phyloP scores from a whole-genome alignment of 495 filamentous ascomycete genomes.

The Podospora australis region DNA sequence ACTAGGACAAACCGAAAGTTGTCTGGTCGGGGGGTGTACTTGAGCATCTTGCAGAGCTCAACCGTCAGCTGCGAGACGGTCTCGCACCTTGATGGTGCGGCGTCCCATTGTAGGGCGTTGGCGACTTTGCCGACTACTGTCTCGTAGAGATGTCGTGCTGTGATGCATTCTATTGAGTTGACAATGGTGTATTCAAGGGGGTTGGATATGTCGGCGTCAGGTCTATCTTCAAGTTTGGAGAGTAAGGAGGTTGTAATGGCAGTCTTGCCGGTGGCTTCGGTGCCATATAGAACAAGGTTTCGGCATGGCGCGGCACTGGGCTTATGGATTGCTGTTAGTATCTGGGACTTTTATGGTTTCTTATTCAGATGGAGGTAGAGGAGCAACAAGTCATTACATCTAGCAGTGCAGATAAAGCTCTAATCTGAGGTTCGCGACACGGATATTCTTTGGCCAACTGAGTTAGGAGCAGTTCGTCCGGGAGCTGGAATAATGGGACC shows the following conservation, averaged over 20 bases:
- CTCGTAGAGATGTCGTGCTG: conserved; percentile 79
- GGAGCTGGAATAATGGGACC: conserved; percentile 36
- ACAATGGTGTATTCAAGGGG: conserved; percentile 61
- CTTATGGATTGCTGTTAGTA: conserved; percentile 19
- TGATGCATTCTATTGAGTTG: conserved; percentile 80
- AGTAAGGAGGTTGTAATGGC: conserved; percentile 61
- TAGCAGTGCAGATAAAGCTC: conserved; percentile 56
- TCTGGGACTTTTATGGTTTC: conserved; percentile 1
- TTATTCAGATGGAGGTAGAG: neutral
- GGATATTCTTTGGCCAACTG: conserved; percentile 46
- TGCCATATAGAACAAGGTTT: conserved; percentile 72
- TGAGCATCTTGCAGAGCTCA: conserved; percentile 55
- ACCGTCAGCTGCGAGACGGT: conserved; percentile 66
- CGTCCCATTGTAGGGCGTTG: conserved; percentile 43
- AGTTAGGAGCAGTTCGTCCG: conserved; percentile 47
- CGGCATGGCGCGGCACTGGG: conserved; percentile 40
- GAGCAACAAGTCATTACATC: conserved; percentile 39
- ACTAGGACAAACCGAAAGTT: conserved; percentile 63
- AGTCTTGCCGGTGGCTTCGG: conserved; percentile 89
- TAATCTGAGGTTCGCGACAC: conserved; percentile 58
- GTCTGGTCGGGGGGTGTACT: conserved; percentile 32
- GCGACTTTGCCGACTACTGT: conserved; percentile 49
- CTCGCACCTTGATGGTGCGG: conserved; percentile 57
- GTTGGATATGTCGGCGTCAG: conserved; percentile 5
- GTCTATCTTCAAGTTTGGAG: conserved; percentile 11